Conservation (phyloP, 176 grass and related monocot genomes). For the Oryza nivara region DNA sequence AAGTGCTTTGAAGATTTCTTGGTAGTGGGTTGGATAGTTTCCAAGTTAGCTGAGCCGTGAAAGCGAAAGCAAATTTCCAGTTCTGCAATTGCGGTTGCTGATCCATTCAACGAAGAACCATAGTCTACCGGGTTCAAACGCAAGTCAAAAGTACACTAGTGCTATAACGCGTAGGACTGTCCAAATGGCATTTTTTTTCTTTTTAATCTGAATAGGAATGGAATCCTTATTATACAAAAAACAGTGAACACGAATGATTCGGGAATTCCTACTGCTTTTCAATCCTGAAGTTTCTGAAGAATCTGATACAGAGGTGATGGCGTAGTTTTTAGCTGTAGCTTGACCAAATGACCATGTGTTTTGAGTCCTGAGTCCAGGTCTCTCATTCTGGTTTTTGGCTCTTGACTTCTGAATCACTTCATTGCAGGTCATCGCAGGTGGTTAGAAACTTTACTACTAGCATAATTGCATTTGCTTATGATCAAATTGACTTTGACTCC, state of each 20-base stretch:
- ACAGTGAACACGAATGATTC: background rate
- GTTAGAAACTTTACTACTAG: background rate
- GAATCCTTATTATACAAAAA: too few relatives aligned
- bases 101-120: background rate
- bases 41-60: background rate
- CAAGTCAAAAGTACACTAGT: background rate
- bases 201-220: too few relatives aligned
- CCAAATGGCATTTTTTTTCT: background rate
- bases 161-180: background rate
- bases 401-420: background rate
- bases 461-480: background rate
- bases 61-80: background rate
- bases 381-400: background rate
- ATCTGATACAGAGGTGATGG: background rate
- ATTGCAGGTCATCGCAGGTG: background rate
- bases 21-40: background rate
- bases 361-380: constrained; percentile 13
- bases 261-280: background rate
- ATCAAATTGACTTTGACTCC: constrained; percentile 7
- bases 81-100: background rate
- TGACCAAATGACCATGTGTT: background rate
- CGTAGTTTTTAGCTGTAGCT: background rate
- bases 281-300: background rate
- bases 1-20: constrained; percentile 15
- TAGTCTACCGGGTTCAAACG: background rate